Percentiles rank a stretch among this genome's conserved stretches.
phyloP scores from a whole-genome alignment of 768 basidiomycete species.

The Auricularia heimuer region DNA sequence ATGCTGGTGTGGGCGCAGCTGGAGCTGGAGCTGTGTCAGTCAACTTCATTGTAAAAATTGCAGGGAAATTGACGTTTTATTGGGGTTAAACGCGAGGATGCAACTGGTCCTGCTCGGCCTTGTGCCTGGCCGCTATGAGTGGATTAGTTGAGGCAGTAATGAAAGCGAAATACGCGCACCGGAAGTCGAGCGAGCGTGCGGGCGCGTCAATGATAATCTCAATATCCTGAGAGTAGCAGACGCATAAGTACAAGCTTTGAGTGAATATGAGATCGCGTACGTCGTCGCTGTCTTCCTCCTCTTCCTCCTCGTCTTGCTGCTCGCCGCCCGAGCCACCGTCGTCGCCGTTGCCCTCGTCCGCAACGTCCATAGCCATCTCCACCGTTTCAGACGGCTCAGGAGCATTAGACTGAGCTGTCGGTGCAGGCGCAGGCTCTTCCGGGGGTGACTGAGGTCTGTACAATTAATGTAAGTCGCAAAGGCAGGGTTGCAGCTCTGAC shows the following conservation, averaged over 20 bases:
- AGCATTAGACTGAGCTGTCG: not conserved
- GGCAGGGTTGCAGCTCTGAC: conserved; percentile 28
- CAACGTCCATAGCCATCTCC: conserved; percentile 34
- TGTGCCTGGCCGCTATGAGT: too few relatives aligned
- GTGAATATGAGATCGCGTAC: conserved; percentile 21
- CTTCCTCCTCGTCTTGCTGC: conserved; percentile 27
- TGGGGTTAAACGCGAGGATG: conserved; percentile 4
- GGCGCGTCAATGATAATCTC: conserved; percentile 87
- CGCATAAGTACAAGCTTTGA: too few relatives aligned
- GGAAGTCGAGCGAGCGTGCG: conserved; percentile 62
- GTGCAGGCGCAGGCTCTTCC: too few relatives aligned
- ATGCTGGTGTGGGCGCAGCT: conserved; percentile 33
- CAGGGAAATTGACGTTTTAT: conserved; percentile 7
- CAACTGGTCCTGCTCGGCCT: not conserved
- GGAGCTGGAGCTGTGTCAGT: conserved; percentile 22
- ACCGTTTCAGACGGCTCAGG: not conserved
- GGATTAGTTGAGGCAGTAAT: not conserved
- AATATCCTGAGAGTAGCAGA: conserved; percentile 45
- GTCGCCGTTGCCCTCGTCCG: conserved; percentile 26
- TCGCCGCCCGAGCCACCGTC: conserved; percentile 14
- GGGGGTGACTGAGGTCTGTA: not conserved
- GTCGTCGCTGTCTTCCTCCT: conserved; percentile 34
- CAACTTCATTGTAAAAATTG: not conserved
- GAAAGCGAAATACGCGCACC: conserved; percentile 31
- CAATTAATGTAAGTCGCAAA: conserved; percentile 10